These are phyloP conservation scores for Colletotrichum liriopes DNA, from an alignment of 2,329 filamentous ascomycete genomes.

Conservation along the genomic window DNA sequence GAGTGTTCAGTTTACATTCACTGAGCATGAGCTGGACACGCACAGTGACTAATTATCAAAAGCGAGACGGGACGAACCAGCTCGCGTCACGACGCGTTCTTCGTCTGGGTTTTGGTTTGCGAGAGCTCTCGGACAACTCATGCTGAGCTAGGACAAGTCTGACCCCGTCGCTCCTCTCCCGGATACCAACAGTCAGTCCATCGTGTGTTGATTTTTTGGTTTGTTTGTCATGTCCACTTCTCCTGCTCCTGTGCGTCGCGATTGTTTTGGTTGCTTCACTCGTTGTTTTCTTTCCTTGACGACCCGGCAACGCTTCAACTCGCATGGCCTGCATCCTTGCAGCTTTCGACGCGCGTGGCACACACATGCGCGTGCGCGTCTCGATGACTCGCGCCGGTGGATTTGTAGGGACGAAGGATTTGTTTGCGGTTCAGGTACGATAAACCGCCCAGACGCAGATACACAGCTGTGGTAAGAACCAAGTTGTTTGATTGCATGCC, in stretches of 20 bases:
- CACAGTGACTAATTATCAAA: not conserved
- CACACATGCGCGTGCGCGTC: not conserved
- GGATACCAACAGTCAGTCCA: not conserved
- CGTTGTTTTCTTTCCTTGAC: too few relatives aligned
- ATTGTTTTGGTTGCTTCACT: conserved; percentile 14
- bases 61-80: too few relatives aligned
- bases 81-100: not conserved
- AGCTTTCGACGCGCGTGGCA: not conserved
- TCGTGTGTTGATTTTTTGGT: not conserved
- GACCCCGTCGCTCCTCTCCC: not conserved
- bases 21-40: not conserved
- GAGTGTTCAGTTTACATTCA: not conserved
- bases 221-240: not conserved
- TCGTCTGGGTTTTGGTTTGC: not conserved
- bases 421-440: not conserved
- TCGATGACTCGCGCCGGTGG: not conserved
- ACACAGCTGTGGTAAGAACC: too few relatives aligned
- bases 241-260: conserved; percentile 9
- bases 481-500: not conserved
- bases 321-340: not conserved
- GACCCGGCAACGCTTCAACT: conserved; percentile 4
- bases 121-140: not conserved
- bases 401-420: not conserved
- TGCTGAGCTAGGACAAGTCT: not conserved
- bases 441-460: not conserved